Evolutionary conservation across 2,329 filamentous ascomycete genomes (phyloP).

Genomic region (Whalleya microplaca): DNA sequence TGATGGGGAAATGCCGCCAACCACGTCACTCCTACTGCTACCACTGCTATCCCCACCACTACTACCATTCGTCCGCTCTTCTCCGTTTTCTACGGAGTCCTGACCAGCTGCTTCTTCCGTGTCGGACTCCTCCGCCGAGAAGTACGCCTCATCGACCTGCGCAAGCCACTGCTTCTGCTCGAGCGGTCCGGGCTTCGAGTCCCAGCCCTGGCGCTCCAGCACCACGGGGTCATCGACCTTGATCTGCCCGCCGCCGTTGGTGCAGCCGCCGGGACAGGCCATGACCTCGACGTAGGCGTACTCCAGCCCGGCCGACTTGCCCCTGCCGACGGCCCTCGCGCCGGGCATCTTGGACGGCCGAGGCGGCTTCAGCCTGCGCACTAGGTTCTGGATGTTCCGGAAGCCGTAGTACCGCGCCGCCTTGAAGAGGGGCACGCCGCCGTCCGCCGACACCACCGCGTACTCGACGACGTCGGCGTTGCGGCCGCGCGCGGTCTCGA

Average conservation of each 20-base stretch:
- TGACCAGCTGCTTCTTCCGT: constrained; percentile 23
- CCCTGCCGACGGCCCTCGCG: constrained; percentile 63
- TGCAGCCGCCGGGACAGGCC: constrained; percentile 98
- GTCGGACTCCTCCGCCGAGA: constrained; percentile 65
- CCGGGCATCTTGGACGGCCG: constrained; percentile 80
- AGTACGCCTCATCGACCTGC: constrained; percentile 87
- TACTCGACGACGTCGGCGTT: constrained; percentile 94
- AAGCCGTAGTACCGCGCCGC: constrained; percentile 96
- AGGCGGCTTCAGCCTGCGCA: constrained; percentile 85
- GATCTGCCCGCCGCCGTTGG: constrained; percentile 94
- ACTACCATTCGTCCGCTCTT: constrained; percentile 17
- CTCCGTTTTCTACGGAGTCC: constrained; percentile 32
- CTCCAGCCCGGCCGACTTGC: constrained; percentile 59
- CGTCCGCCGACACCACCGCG: constrained; percentile 60
- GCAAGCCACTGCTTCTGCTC: constrained; percentile 87
- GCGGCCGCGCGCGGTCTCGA: constrained; percentile 74
- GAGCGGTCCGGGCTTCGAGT: constrained; percentile 66
- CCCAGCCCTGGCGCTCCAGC: constrained; percentile 50
- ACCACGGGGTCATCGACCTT: constrained; percentile 80
- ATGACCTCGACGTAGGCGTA: constrained; percentile 98
- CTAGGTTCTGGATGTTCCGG: constrained; percentile 96
- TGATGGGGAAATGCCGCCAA: constrained; percentile 68
- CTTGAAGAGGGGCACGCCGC: constrained; percentile 68
- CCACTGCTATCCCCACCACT: too few relatives aligned
- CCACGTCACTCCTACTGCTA: constrained; percentile 41